These are phyloP conservation scores for Nicotiana rustica DNA, from an alignment of 305 asterid species.

Conservation along the genomic window DNA sequence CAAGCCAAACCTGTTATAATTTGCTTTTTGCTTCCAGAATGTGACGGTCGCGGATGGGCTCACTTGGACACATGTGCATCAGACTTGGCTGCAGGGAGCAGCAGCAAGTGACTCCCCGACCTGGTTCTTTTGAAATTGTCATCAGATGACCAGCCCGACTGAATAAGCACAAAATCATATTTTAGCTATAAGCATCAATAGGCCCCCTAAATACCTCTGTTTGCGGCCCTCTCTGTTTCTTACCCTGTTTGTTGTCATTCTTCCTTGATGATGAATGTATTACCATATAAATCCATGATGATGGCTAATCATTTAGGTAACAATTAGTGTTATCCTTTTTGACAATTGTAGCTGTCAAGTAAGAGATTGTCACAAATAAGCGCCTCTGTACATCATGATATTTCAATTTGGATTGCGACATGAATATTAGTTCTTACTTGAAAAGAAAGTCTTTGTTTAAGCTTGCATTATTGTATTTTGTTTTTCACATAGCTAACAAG, in stretches of 20 bases:
- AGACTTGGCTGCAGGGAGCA: constrained; percentile 84
- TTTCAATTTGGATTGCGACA: too few relatives aligned
- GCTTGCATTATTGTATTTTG: too few relatives aligned
- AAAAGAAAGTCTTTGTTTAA: too few relatives aligned
- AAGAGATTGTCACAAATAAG: too few relatives aligned
- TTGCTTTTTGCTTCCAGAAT: constrained; percentile 51
- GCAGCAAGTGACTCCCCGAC: constrained; percentile 46
- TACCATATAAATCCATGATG: neutral
- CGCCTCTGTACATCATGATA: too few relatives aligned
- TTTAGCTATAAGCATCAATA: neutral
- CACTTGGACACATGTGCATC: constrained; percentile 82
- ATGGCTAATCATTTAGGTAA: neutral
- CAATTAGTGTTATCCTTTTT: constrained; percentile 8
- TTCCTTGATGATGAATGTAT: constrained; percentile 10
- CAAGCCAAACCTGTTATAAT: constrained; percentile 25
- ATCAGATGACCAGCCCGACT: neutral
- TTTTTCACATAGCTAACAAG: too few relatives aligned
- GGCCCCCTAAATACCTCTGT: neutral
- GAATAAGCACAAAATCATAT: neutral
- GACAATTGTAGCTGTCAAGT: neutral
- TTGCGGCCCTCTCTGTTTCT: neutral
- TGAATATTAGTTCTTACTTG: too few relatives aligned
- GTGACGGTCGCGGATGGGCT: constrained; percentile 70
- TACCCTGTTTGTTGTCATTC: constrained; percentile 9
- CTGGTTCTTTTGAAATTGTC: constrained; percentile 56